These are phyloP conservation scores for Nicotiana knightiana DNA, from an alignment of 257 asterid species.

Conservation along the genomic window DNA sequence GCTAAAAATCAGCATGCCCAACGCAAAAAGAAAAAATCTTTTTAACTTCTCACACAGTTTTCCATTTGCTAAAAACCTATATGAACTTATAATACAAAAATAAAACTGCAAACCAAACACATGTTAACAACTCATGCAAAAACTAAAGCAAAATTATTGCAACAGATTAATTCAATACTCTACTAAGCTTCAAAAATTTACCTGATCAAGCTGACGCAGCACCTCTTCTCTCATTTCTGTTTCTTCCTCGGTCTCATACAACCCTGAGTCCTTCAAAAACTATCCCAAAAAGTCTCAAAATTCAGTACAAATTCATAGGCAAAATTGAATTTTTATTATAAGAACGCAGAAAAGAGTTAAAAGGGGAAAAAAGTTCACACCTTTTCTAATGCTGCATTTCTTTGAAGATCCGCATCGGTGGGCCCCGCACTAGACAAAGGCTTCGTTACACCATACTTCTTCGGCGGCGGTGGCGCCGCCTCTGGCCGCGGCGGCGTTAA, in stretches of 20 bases:
- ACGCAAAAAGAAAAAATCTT: background rate
- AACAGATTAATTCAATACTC: background rate
- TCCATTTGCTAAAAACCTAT: background rate
- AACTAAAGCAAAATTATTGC: background rate
- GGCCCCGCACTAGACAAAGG: conserved; percentile 25
- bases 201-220: conserved; percentile 14
- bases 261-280: conserved; percentile 14
- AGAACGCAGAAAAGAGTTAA: background rate
- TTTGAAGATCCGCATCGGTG: conserved; percentile 19
- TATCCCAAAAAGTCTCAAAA: background rate
- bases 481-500: background rate
- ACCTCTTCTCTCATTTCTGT: conserved; percentile 17
- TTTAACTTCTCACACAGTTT: background rate
- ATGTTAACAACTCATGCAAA: background rate
- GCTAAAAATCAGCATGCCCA: background rate
- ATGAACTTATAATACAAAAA: background rate
- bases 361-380: background rate
- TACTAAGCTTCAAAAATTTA: background rate
- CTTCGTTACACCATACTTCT: conserved; percentile 16
- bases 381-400: conserved; percentile 17
- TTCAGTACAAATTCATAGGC: background rate
- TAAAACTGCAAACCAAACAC: background rate
- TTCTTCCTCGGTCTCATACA: conserved; percentile 18
- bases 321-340: background rate
- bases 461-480: conserved; percentile 1